phyloP scores from a whole-genome alignment of 805 yeast species.

The Yarrowia hollandica region DNA sequence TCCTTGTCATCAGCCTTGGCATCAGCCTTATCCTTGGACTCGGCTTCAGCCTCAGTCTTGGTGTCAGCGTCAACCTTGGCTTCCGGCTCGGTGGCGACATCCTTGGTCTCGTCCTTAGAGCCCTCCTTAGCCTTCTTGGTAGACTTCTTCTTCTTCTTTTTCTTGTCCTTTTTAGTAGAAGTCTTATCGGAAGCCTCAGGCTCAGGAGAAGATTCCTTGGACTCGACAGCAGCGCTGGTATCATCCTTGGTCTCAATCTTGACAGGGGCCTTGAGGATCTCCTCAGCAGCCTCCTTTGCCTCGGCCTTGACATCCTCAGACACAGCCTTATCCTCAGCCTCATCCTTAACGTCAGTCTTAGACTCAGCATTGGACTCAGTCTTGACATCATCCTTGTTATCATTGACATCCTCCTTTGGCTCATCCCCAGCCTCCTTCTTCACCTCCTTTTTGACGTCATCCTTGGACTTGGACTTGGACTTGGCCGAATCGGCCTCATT shows the following conservation, averaged over 20 bases:
- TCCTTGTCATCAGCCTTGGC: not conserved
- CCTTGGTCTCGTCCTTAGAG: constrained; percentile 31
- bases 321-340: constrained; percentile 33
- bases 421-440: constrained; percentile 33
- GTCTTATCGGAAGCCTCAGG: constrained; percentile 40
- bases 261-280: constrained; percentile 16
- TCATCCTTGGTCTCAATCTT: not conserved
- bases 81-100: too few relatives aligned
- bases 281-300: constrained; percentile 29
- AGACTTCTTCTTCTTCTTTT: constrained; percentile 41
- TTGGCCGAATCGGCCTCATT: not conserved
- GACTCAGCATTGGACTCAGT: constrained; percentile 36
- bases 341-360: constrained; percentile 32
- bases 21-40: not conserved
- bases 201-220: not conserved
- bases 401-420: constrained; percentile 36
- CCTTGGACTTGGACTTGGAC: constrained; percentile 25
- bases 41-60: constrained; percentile 30
- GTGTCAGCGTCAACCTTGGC: constrained; percentile 20
- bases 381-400: constrained; percentile 36
- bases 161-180: constrained; percentile 42
- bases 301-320: constrained; percentile 14
- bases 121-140: constrained; percentile 35
- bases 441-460: constrained; percentile 29
- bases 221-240: not conserved